Conservation (phyloP, 495 filamentous ascomycete species). For the Penicillium parvum region DNA sequence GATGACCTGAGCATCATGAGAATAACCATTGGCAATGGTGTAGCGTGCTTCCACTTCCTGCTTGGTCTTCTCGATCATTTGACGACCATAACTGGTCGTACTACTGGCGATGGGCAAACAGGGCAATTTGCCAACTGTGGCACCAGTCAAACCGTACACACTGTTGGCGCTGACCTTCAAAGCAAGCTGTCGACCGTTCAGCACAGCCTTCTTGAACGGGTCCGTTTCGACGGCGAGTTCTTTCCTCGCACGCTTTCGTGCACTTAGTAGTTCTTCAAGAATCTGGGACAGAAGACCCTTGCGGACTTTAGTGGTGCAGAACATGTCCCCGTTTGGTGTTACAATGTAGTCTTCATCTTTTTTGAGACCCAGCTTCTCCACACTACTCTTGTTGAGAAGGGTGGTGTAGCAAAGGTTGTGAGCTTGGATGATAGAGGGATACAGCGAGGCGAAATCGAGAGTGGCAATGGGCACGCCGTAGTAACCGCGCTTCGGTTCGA, state of each 20-base stretch:
- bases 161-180: slow-evolving; percentile 97
- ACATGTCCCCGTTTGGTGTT: slow-evolving; percentile 91
- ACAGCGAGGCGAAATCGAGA: slow-evolving; percentile 97
- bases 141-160: slow-evolving; percentile 96
- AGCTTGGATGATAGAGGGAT: slow-evolving; percentile 97
- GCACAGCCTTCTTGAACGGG: slow-evolving; percentile 92
- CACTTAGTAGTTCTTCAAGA: slow-evolving; percentile 83
- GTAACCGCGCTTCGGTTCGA: slow-evolving; percentile 88
- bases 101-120: slow-evolving; percentile 94
- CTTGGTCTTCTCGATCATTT: slow-evolving; percentile 98
- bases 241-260: slow-evolving; percentile 88
- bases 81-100: slow-evolving; percentile 89
- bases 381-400: slow-evolving; percentile 70
- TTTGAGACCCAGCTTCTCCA: slow-evolving; percentile 66
- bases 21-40: slow-evolving; percentile 89
- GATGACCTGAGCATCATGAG: slow-evolving; percentile 90
- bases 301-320: slow-evolving; percentile 79
- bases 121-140: slow-evolving; percentile 90
- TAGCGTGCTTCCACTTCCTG: slow-evolving; percentile 85
- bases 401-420: slow-evolving; percentile 99
- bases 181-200: slow-evolving; percentile 95
- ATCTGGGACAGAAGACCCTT: slow-evolving; percentile 94
- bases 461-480: slow-evolving; percentile 94
- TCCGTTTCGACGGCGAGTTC: slow-evolving; percentile 90
- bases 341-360: slow-evolving; percentile 95